A percentile compares a stretch with the other conserved stretches of the same genome.
These are phyloP conservation scores for Fomitopsis betulina DNA, from an alignment of 1,284 basidiomycete genomes.

Conservation along the genomic window DNA sequence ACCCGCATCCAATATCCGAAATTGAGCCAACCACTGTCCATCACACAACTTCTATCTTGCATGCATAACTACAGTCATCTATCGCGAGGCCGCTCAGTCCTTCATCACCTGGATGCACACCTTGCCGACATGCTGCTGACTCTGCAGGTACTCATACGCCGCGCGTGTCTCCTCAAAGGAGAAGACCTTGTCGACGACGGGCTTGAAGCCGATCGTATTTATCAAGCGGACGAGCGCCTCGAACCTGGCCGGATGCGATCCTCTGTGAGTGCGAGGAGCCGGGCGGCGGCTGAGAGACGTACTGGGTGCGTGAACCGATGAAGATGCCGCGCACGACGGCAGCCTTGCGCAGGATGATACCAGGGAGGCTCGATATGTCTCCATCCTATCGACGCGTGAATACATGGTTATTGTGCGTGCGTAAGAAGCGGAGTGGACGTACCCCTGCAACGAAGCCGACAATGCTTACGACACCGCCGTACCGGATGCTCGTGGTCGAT, in stretches of 20 bases:
- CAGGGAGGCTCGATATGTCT: constrained; percentile 13
- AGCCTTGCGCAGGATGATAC: constrained; percentile 11
- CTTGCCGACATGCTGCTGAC: constrained; percentile 34
- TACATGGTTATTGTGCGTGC: not conserved
- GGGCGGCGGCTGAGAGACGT: not conserved
- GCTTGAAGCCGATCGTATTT: constrained; percentile 26
- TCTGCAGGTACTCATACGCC: constrained; percentile 33
- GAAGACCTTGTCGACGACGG: constrained; percentile 38
- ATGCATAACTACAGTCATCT: too few relatives aligned
- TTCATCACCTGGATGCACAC: constrained; percentile 27
- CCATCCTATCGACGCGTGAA: constrained; percentile 12
- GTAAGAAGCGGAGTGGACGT: not conserved
- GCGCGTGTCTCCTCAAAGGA: constrained; percentile 31
- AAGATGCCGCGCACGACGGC: constrained; percentile 27
- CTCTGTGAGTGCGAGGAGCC: not conserved
- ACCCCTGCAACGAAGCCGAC: constrained; percentile 36
- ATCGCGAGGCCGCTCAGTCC: constrained; percentile 11
- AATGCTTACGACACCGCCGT: constrained; percentile 33
- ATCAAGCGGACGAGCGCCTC: constrained; percentile 34
- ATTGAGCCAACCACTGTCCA: not conserved
- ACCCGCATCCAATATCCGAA: too few relatives aligned
- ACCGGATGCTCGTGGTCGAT: constrained; percentile 30
- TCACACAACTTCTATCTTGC: too few relatives aligned
- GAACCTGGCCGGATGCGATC: constrained; percentile 5
- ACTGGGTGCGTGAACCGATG: constrained; percentile 30